These are phyloP conservation scores for Ganoderma lucidum DNA, from an alignment of 1,284 basidiomycete species.

Conservation along the genomic window DNA sequence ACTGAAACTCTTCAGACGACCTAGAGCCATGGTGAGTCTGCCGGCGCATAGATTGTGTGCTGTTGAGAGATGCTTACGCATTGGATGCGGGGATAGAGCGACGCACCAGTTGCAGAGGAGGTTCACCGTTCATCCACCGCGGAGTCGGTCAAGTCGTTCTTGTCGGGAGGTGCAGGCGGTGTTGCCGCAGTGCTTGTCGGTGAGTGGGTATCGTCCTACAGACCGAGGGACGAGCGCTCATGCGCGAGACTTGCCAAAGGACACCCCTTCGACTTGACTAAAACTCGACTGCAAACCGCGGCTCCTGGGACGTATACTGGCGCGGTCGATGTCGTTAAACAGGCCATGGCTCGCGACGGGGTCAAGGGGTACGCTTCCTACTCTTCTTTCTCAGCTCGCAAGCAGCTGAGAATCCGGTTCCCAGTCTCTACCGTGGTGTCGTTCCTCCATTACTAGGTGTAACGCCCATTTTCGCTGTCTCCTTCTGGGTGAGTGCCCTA, in stretches of 20 bases:
- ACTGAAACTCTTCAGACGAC: not conserved
- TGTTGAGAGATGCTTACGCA: conserved; percentile 11
- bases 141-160: conserved; percentile 83
- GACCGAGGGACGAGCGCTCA: not conserved
- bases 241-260: conserved; percentile 54
- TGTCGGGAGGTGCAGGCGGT: conserved; percentile 94
- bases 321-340: conserved; percentile 92
- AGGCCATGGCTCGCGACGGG: conserved; percentile 91
- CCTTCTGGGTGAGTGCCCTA: conserved; percentile 85
- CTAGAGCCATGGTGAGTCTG: conserved; percentile 37
- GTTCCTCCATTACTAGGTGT: conserved; percentile 96
- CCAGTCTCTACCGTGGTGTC: conserved; percentile 94
- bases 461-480: conserved; percentile 98
- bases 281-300: conserved; percentile 96
- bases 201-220: conserved; percentile 47
- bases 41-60: not conserved
- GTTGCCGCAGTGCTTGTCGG: conserved; percentile 89
- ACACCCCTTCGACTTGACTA: conserved; percentile 97
- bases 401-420: not conserved
- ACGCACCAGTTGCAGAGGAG: conserved; percentile 38
- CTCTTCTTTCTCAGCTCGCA: not conserved
- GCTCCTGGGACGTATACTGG: conserved; percentile 91
- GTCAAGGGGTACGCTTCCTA: conserved; percentile 73
- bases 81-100: conserved; percentile 29
- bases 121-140: conserved; percentile 49